Base-by-base conservation (phyloP, 768 basidiomycete species). In the Mycena indigotica region DNA sequence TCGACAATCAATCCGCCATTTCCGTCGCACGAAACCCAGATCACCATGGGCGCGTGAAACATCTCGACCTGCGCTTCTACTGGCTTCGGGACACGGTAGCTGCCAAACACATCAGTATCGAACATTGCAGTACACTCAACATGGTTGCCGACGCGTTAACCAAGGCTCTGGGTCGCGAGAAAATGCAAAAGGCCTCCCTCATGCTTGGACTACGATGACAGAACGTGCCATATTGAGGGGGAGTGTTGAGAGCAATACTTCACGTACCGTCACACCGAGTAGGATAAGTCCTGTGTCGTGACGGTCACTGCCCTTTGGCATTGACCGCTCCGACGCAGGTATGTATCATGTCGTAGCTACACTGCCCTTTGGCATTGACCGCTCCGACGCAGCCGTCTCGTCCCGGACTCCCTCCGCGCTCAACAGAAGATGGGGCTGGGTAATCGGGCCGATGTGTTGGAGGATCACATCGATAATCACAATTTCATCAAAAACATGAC, bases 1-100 rank as follows among this genome's bases (percentile, higher is more conserved):
- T 67, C 39, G 77, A 79, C 70, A 77, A 76, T 51, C 71, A 72
- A 44, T 70, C 70, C 1, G 72, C 73, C 1, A 65, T 74, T 0
- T 50, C 65, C 30, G 70, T 75, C n/a, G 64, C 67, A 2, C 70
- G 68, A 57, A 69, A 75, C 58, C 73, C 73, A n/a, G 74, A 73
- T 28, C 71, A 73, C 50, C 70, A 72, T 66, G 68, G 66, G 1
- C 61, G 64, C 3, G 64, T 69, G 63, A 73, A 73, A 56, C 70
- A 72, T 51, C 49, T 73, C 1, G 69, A 70, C 41, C 54, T 70
- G 16, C 57, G 62, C 0, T 68, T 59, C 46, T 63, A 68, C 50
- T 71, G 65, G 66, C 46, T 71, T 35, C 56, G 70, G 17, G 64
- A 67, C 45, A 57, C 35, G 16, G 63, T 68, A 1, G 56, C 64